Evolutionary conservation across 2,329 filamentous ascomycete species (phyloP), one percentile per base, ranked within the genome.

Genomic region (Aspergillus ochraceoroseus): DNA sequence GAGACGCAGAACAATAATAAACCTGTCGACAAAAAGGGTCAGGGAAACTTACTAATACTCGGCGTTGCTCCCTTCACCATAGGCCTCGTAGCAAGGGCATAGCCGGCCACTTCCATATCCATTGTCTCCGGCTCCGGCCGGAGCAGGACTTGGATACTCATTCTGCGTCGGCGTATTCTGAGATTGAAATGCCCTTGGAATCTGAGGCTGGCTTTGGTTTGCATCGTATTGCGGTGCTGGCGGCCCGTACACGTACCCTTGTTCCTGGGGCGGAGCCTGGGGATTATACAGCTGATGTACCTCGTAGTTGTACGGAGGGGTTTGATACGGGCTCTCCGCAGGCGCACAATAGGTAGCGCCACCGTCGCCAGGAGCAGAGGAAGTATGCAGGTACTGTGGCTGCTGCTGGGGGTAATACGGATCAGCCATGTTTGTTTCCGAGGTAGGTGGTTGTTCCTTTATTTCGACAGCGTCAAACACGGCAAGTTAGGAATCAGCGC

Each of bases 301-400:
- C 30, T 59, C 56, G 39, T 64, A 58, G 30, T 62, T 58, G 23
- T 56, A 48, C 7, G 50, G 44, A 17, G 43, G 41, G 15, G 50
- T 36, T 14, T 54, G 49, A 44, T 52, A 44, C 19, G 55, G 51
- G 14, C 49, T 49, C 11, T 59, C 54, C 4, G 53, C 51, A 17
- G 56, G 52, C 2, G 41, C 36, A 33, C 58, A 57, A 44, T 52
- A 55, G 27, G 43, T 29, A 20, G 29, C 28, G 13, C 23, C 20
- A 12, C 20, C 4, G n/a, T n/a, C n/a, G n/a, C n/a, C n/a, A n/a
- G n/a, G n/a, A n/a, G n/a, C n/a, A n/a, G n/a, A n/a, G n/a, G n/a
- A n/a, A n/a, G n/a, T n/a, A n/a, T n/a, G n/a, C n/a, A n/a, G n/a
- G n/a, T n/a, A n/a, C n/a, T n/a, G 35, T 38, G 37, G 34, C n/a